Evolutionary conservation across 2,329 filamentous ascomycete species (phyloP).

Genomic region (Aspergillus caelatus): DNA sequence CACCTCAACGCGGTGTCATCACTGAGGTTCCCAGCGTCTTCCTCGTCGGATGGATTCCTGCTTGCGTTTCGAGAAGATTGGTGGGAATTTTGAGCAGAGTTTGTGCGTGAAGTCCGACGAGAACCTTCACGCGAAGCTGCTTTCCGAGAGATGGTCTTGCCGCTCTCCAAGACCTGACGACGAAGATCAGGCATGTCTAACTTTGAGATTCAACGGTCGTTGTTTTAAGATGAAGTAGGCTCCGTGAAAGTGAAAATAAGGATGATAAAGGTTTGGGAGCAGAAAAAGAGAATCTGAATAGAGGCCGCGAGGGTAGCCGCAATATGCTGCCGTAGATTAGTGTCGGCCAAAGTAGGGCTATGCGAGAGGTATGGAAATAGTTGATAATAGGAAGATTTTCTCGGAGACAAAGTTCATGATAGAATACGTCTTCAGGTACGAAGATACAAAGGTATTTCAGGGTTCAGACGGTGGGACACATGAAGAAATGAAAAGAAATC

Average conservation of each 20-base stretch:
- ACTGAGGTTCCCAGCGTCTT: slow-evolving; percentile 57
- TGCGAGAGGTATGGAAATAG: slow-evolving; percentile 23
- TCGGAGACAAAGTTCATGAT: slow-evolving; percentile 25
- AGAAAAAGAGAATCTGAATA: neutral
- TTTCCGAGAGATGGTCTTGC: slow-evolving; percentile 67
- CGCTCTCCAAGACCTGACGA: slow-evolving; percentile 64
- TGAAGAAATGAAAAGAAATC: slow-evolving; percentile 15
- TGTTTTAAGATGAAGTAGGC: neutral
- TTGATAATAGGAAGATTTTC: slow-evolving; percentile 17
- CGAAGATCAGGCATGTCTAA: slow-evolving; percentile 52
- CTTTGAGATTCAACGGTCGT: no score
- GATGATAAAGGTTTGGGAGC: neutral
- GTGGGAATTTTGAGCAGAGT: slow-evolving; percentile 56
- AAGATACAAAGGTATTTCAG: neutral
- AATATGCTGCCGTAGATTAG: neutral
- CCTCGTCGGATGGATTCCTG: slow-evolving; percentile 61
- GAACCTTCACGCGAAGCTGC: slow-evolving; percentile 59
- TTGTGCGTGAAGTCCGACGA: slow-evolving; percentile 54
- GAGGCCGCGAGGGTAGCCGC: neutral
- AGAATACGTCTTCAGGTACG: slow-evolving; percentile 5
- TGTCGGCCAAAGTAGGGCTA: slow-evolving; percentile 11
- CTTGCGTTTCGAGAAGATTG: slow-evolving; percentile 58
- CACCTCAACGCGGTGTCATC: slow-evolving; percentile 63
- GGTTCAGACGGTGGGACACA: slow-evolving; percentile 15
- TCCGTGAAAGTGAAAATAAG: neutral